Conservation (phyloP, 208 protist genomes). For the Spongospora subterranea region DNA sequence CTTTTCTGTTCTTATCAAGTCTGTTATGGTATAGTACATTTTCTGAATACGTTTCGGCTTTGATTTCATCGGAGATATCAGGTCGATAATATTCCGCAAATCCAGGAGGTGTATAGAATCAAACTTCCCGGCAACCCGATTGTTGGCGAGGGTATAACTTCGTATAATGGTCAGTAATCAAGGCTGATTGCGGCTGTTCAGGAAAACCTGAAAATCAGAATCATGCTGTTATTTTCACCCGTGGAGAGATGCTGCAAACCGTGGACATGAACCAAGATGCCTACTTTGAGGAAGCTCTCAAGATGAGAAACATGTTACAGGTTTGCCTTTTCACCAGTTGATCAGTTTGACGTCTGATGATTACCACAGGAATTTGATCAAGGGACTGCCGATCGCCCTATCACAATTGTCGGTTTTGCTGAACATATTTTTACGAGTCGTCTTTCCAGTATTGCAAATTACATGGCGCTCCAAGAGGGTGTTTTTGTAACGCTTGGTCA, state of each 20-base stretch:
- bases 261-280: conserved; percentile 70
- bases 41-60: no score
- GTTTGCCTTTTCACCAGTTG: conserved; percentile 6
- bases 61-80: no score
- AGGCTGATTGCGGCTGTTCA: background rate
- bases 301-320: conserved; percentile 68
- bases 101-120: conserved; percentile 66
- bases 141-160: conserved; percentile 63
- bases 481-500: conserved; percentile 68
- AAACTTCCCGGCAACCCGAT: conserved; percentile 70
- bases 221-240: conserved; percentile 70
- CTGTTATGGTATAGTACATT: no score
- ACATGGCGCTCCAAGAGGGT: conserved; percentile 69
- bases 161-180: background rate
- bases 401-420: conserved; percentile 69
- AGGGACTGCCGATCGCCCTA: background rate
- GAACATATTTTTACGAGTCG: conserved; percentile 69
- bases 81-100: background rate
- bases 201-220: conserved; percentile 71
- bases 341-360: background rate
- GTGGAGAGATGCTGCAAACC: conserved; percentile 67
- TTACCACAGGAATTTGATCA: conserved; percentile 60
- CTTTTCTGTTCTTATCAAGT: conserved; percentile 62
- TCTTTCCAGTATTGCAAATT: conserved; percentile 66
- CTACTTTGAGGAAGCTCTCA: conserved; percentile 68